Conservation (phyloP, 116 monocot species). For the Cymodocea nodosa region DNA sequence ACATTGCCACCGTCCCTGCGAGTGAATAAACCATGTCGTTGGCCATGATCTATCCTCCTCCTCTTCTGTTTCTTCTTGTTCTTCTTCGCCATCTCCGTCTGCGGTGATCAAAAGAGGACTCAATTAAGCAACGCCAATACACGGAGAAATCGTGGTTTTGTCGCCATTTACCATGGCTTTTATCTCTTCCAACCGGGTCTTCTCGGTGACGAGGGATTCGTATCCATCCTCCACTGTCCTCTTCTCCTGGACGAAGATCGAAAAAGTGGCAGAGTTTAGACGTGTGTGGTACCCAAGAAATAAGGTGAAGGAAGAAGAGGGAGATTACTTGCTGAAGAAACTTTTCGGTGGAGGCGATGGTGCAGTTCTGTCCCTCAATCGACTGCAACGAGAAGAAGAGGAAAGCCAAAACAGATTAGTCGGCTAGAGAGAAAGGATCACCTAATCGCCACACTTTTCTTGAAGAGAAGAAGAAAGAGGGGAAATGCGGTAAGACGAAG, state of each 20-base stretch:
- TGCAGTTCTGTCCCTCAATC: slow-evolving; percentile 1
- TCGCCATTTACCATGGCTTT: too few relatives aligned
- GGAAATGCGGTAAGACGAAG: background rate
- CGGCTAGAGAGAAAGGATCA: background rate
- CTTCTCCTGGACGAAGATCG: too few relatives aligned
- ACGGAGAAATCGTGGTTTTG: too few relatives aligned
- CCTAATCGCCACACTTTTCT: background rate
- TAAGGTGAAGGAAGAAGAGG: background rate
- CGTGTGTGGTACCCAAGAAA: too few relatives aligned
- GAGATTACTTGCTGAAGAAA: background rate
- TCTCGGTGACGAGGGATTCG: too few relatives aligned
- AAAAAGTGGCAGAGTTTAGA: too few relatives aligned
- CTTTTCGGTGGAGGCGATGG: background rate
- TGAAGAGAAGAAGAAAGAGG: background rate
- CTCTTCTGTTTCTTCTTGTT: too few relatives aligned
- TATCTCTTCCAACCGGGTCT: too few relatives aligned
- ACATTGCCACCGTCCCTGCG: background rate
- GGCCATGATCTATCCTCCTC: background rate
- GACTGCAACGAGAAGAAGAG: background rate
- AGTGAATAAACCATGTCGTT: background rate
- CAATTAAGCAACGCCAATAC: background rate
- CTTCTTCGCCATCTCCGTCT: background rate
- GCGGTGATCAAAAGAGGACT: background rate
- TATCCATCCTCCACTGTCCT: too few relatives aligned
- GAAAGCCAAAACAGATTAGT: background rate